phyloP scores from a whole-genome alignment of 768 basidiomycete genomes.

The Cubamyces sp. region DNA sequence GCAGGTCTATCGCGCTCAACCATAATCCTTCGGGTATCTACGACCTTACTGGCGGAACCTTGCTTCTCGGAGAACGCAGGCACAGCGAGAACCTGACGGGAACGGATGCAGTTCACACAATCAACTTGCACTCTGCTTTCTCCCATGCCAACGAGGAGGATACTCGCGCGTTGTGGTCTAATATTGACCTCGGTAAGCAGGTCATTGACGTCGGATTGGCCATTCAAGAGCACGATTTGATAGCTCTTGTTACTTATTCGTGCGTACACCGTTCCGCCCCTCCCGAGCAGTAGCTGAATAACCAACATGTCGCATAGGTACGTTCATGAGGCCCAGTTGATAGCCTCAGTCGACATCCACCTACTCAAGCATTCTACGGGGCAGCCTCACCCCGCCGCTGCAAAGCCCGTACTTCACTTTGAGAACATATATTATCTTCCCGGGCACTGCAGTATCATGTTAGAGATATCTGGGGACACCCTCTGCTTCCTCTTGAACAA shows the following conservation, averaged over 20 bases:
- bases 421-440: conserved; percentile 19
- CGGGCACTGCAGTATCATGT: conserved; percentile 25
- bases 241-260: conserved; percentile 29
- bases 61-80: conserved; percentile 29
- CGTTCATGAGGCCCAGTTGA: conserved; percentile 12
- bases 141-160: background rate
- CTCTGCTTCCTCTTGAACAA: conserved; percentile 29
- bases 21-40: conserved; percentile 32
- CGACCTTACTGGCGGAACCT: conserved; percentile 31
- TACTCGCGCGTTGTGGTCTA: conserved; percentile 15
- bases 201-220: conserved; percentile 32
- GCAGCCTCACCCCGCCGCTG: conserved; percentile 27
- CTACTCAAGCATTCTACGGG: conserved; percentile 28
- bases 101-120: conserved; percentile 19
- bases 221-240: conserved; percentile 31
- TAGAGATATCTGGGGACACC: conserved; percentile 31
- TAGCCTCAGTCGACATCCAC: conserved; percentile 26
- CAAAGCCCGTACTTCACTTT: conserved; percentile 24
- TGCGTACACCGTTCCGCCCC: conserved; percentile 7
- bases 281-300: no score
- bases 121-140: conserved; percentile 15
- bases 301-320: background rate
- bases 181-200: conserved; percentile 23
- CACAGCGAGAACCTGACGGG: background rate
- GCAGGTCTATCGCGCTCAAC: conserved; percentile 4